Percentiles rank a stretch among this genome's conserved stretches.
phyloP scores from a whole-genome alignment of 2,329 filamentous ascomycete species.

The Coniochaeta sp. region DNA sequence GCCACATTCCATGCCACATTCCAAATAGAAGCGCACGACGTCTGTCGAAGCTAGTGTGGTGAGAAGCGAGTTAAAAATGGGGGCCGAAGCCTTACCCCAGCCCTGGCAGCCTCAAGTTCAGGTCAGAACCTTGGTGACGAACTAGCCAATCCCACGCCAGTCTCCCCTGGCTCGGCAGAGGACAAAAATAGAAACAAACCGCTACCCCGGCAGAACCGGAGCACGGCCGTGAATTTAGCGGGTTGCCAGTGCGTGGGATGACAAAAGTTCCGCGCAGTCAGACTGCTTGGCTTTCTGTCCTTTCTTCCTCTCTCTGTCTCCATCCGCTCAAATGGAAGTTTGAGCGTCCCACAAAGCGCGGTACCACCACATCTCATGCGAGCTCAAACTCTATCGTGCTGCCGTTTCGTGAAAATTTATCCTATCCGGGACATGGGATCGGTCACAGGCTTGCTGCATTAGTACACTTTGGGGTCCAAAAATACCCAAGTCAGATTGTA shows the following conservation, averaged over 20 bases:
- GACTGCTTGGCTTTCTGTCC: background rate
- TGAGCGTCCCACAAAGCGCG: background rate
- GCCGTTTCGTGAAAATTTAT: background rate
- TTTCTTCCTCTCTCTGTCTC: background rate
- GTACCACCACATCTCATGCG: background rate
- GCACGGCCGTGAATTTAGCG: background rate
- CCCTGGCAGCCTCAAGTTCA: slow-evolving; percentile 4
- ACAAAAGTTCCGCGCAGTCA: background rate
- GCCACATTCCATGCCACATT: background rate
- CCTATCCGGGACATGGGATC: background rate
- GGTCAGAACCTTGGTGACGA: background rate
- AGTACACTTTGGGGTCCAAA: background rate
- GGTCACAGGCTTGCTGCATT: background rate
- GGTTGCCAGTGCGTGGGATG: background rate
- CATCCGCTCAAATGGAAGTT: background rate
- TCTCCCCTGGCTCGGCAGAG: background rate
- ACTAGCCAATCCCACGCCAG: background rate
- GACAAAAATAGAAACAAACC: background rate
- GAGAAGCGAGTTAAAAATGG: slow-evolving; percentile 6
- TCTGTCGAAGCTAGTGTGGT: background rate
- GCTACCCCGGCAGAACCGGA: background rate
- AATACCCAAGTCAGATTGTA: background rate
- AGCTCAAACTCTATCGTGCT: background rate
- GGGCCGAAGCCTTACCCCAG: slow-evolving; percentile 11
- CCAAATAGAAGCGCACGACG: background rate